Evolutionary conservation across 345 rosid species (phyloP), one percentile per base, ranked within the genome.

Genomic region (Camelina sativa): DNA sequence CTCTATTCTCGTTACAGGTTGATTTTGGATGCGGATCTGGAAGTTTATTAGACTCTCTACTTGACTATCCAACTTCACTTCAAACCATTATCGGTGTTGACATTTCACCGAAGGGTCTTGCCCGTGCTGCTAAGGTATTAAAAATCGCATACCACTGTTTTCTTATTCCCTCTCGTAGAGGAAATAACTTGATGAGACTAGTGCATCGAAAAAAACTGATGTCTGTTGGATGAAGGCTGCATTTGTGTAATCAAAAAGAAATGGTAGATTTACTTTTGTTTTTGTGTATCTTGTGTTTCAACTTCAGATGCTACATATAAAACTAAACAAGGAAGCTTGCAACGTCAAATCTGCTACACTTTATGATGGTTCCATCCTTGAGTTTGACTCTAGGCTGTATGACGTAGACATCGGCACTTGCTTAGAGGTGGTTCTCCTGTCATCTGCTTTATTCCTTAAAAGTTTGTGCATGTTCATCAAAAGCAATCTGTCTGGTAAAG

Each of bases 1-100:
- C 23, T 66, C 22, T 37, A 6, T 51, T 76, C 34, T 59, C 69
- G 46, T 62, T 71, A 91, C 75, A 90, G 97, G 87, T 83, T 83
- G 98, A 94, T 76, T 90, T 89, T 83, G 98, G 98, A 48, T 94
- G 97, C 67, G 96, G 96, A 67, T 86, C 98, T 43, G 98, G 98
- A 77, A 91, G 98, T 80, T 84, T 91, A 68, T 71, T 91, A 80
- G 88, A 89, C 66, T 88, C 97, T 59, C 74, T 94, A 56, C 81
- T 94, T 80, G 91, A 91, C 76, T 85, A 85, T 80, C 84, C 89
- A 50, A 88, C 88, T 48, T 72, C 96, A 17, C 83, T 94, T 73
- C 82, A 86, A 80, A 87, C 81, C 78, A 79, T 90, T 73, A 87
- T 82, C 16, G 97, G 99, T 11, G 89, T 92, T 71, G 99, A 95